Base-by-base conservation (phyloP, 257 asterid species). In the Galeopsis tetrahit region DNA sequence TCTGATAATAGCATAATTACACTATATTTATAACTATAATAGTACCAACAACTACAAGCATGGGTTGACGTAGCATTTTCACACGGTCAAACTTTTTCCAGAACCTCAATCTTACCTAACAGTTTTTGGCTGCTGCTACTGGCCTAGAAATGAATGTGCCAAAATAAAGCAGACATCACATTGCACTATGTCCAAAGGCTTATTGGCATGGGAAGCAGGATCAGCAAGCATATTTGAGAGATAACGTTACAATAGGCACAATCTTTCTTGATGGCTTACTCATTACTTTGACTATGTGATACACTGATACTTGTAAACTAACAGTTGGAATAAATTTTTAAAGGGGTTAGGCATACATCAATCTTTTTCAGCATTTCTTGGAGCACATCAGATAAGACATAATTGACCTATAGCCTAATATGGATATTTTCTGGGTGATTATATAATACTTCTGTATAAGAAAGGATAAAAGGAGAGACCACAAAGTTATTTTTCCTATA, bases 161-260 rank as follows among this genome's bases (percentile, higher is more conserved):
- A 52, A 52, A 51, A 52, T 52, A 21, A 52, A 52, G 6, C 59
- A 52, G 59, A 52, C 57, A n/a, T 52, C 51, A 44, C 9, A 13
- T 43, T 6, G 46, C 8, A 40, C 10, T 43, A 43, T 43, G 51
- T 44, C 51, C 5, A 44, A 44, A 44, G 14, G 51, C 14, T 6
- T 2, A 42, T 42, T 42, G 48, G 10, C 48, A 42, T 42, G 48
- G 51, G 14, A 4, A 44, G 11, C 33, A 52, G 33, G 59, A 52
- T 52, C 32, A 14, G 32, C 59, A 52, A 21, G 59, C 31, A 52
- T 6, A 52, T 52, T 52, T 44, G 51, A 44, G 59, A 51, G 33
- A 52, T 6, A 14, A 52, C 14, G 28, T 21, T 21, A 21, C 28
- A 21, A 51, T 6, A 48, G 21, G 7, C 17, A 51, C 28, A 6